Evolutionary conservation across 495 filamentous ascomycete genomes (phyloP).

Genomic region (Entonaema liquescens): DNA sequence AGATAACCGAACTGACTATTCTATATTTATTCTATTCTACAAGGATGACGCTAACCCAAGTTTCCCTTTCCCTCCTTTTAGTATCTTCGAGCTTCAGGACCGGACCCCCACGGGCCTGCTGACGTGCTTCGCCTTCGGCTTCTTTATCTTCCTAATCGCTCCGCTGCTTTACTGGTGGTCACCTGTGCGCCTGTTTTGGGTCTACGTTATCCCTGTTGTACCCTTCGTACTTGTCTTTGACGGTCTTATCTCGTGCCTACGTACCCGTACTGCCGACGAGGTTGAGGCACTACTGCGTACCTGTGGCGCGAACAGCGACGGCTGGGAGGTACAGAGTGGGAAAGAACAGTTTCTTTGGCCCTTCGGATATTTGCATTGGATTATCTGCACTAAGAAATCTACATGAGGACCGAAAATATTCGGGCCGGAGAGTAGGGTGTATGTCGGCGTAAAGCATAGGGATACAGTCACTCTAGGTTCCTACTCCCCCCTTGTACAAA

Average conservation of each 20-base stretch:
- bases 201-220: constrained; percentile 69
- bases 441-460: constrained; percentile 9
- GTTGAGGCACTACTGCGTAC: constrained; percentile 64
- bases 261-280: constrained; percentile 72
- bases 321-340: constrained; percentile 66
- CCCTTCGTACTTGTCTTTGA: constrained; percentile 73
- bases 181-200: constrained; percentile 67
- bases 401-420: background rate
- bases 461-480: constrained; percentile 8
- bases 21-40: background rate
- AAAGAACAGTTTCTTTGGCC: constrained; percentile 59
- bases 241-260: constrained; percentile 68
- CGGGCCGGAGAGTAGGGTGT: background rate
- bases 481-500: background rate
- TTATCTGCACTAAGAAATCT: constrained; percentile 54
- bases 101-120: constrained; percentile 63
- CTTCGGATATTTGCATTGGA: constrained; percentile 59
- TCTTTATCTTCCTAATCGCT: constrained; percentile 62
- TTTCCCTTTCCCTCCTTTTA: constrained; percentile 26
- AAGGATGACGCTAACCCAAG: background rate
- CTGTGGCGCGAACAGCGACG: constrained; percentile 54
- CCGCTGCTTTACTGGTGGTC: constrained; percentile 63
- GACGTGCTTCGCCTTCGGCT: constrained; percentile 62
- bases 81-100: constrained; percentile 78
- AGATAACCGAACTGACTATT: too few relatives aligned